Conservation (phyloP, 495 filamentous ascomycete species). For the Aspergillus nanangensis region DNA sequence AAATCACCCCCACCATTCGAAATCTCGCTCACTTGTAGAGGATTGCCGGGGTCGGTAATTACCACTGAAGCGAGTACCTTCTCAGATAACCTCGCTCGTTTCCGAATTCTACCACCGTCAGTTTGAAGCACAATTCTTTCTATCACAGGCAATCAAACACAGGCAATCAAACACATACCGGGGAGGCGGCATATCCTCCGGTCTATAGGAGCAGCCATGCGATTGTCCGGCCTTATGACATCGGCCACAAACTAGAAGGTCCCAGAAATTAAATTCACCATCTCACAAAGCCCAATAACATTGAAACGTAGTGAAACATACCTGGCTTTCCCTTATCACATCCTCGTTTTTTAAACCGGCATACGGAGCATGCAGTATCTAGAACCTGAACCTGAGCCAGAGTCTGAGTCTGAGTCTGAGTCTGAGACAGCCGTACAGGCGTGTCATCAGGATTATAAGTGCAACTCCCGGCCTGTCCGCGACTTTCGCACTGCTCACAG, state of each 20-base stretch:
- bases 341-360: conserved; percentile 3
- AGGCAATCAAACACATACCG: neutral
- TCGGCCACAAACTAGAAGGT: conserved; percentile 4
- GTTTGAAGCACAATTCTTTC: neutral
- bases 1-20: too few relatives aligned
- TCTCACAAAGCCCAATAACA: too few relatives aligned
- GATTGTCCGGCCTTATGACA: neutral
- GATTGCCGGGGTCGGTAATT: neutral
- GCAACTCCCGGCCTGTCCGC: too few relatives aligned
- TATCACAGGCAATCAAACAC: neutral
- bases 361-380: conserved; percentile 5
- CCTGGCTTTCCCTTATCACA: conserved; percentile 8
- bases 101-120: neutral
- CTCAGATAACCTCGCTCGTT: neutral
- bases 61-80: neutral
- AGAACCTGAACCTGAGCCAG: too few relatives aligned
- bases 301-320: too few relatives aligned
- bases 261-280: too few relatives aligned
- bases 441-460: too few relatives aligned
- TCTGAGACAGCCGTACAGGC: too few relatives aligned
- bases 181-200: conserved; percentile 11
- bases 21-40: neutral
- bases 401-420: too few relatives aligned
- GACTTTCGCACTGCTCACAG: neutral
- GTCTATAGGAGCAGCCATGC: conserved; percentile 7